Evolutionary conservation across 2,329 filamentous ascomycete genomes (phyloP).

Genomic region (Trichoderma koningii): DNA sequence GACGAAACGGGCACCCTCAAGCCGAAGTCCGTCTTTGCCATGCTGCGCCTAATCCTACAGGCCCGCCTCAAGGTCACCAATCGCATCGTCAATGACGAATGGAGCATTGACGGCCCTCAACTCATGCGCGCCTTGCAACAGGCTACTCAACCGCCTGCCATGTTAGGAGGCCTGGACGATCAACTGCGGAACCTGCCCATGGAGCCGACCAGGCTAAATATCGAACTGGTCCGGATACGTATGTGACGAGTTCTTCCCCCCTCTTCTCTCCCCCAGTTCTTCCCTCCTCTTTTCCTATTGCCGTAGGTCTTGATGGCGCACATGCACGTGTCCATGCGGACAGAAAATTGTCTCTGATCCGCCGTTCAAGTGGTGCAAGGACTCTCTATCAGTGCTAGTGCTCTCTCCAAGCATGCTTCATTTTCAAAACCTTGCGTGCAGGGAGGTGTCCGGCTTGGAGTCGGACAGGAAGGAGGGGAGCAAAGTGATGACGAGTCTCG

Average conservation of each 20-base stretch:
- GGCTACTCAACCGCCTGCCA: conserved; percentile 30
- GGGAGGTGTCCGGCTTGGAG: background rate
- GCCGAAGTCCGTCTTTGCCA: conserved; percentile 36
- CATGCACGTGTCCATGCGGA: conserved; percentile 2
- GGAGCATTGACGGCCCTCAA: conserved; percentile 35
- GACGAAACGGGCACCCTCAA: conserved; percentile 34
- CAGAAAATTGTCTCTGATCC: background rate
- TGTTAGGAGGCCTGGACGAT: conserved; percentile 37
- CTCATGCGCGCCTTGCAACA: conserved; percentile 34
- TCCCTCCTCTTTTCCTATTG: background rate
- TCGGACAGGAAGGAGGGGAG: background rate
- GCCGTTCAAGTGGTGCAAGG: background rate
- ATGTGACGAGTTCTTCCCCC: conserved; percentile 30
- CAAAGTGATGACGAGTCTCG: background rate
- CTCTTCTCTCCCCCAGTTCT: no score
- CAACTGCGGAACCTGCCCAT: conserved; percentile 47
- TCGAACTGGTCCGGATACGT: conserved; percentile 53
- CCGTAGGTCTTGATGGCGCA: background rate
- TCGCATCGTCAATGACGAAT: conserved; percentile 38
- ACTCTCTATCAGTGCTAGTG: background rate
- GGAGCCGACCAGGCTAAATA: conserved; percentile 46
- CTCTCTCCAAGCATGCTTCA: background rate
- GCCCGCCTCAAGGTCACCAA: conserved; percentile 37
- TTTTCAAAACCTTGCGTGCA: background rate
- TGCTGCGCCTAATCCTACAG: conserved; percentile 38